Evolutionary conservation across 148 eudicot species (phyloP).

Genomic region (Rhododendron henanense): DNA sequence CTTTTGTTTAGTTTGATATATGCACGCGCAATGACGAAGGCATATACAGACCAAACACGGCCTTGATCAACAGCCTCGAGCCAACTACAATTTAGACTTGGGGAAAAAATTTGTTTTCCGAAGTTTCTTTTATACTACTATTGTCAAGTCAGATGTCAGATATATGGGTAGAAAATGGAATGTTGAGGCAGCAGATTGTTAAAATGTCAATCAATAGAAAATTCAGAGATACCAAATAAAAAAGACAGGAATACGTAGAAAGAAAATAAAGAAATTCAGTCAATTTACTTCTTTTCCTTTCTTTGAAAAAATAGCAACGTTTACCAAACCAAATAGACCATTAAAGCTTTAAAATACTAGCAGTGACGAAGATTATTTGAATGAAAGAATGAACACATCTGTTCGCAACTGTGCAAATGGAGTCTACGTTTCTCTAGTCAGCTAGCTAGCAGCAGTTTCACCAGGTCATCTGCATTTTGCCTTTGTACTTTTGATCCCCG

Average conservation of each 20-base stretch:
- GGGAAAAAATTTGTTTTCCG: background rate
- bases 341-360: background rate
- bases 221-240: background rate
- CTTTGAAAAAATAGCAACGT: background rate
- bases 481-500: background rate
- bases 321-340: background rate
- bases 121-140: background rate
- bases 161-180: background rate
- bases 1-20: too few species aligned
- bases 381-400: too few species aligned
- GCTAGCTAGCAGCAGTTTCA: too few species aligned
- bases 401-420: background rate
- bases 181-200: background rate
- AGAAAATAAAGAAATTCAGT: background rate
- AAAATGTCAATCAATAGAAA: background rate
- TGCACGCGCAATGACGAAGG: too few species aligned
- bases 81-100: background rate
- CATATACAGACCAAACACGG: background rate
- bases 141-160: background rate
- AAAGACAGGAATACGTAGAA: background rate
- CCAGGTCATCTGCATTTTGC: too few species aligned
- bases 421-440: background rate
- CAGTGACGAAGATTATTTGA: too few species aligned
- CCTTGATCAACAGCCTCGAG: background rate
- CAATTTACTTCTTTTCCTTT: background rate